Evolutionary conservation across 2,329 filamentous ascomycete genomes (phyloP), one percentile per base, ranked within the genome.

Genomic region (Talaromyces sp.): DNA sequence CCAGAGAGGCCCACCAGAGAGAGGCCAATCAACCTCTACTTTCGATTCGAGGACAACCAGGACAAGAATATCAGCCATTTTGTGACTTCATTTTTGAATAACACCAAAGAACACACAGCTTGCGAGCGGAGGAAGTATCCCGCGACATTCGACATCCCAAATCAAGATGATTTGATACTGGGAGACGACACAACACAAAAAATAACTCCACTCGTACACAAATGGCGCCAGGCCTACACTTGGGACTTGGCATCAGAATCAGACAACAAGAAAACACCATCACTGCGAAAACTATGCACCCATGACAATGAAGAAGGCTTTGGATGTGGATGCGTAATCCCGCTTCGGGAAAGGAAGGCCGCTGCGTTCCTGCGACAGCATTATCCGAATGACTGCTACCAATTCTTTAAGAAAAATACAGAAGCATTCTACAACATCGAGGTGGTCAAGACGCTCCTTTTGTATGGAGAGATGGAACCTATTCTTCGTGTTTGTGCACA

Each of bases 381-480:
- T 63, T 10, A 9, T 22, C 2, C 0, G 35, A 63, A 56, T 13
- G 15, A n/a, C 13, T 63, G 61, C 25, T n/a, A 27, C 3, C 9
- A 63, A 13, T 63, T 63, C 13, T 63, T 7, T 22, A 11, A 13
- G 27, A 6, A 10, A 1, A 63, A 63, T 9, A 13, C 5, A 13
- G 50, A 49, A 1, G 50, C 37, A 15, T 58, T 63, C 22, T 63
- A 56, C 7, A 63, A 63, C 27, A 33, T 63, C 19, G 61, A 63
- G 39, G 17, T 63, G 13, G 39, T 39, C 17, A 63, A 63, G 19
- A 63, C 61, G 2, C 22, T 58, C 3, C 15, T 63, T 10, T 19
- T 63, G n/a, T 56, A 63, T 33, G 50, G 39, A 2, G 52, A 63
- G 61, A 63, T 63, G 61, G 61, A 49, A 4, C 22, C 50, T 2